Evolutionary conservation across 371 early-diverging fungal species (phyloP).

Genomic region (Lichtheimia ornata): DNA sequence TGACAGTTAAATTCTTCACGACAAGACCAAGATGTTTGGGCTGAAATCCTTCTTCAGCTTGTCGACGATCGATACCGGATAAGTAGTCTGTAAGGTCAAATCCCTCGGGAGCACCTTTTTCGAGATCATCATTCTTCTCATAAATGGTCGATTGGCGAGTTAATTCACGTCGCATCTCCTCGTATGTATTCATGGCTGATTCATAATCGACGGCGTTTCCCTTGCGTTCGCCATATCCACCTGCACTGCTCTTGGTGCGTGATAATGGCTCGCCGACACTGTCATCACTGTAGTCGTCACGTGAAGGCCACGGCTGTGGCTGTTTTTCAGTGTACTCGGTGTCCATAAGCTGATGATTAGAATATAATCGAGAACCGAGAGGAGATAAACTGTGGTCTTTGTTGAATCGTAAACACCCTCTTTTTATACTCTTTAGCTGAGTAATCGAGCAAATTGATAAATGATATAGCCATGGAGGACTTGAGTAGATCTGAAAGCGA

Average conservation of each 20-base stretch:
- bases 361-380: not conserved
- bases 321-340: conserved; percentile 13
- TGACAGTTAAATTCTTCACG: conserved; percentile 48
- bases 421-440: no score
- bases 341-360: conserved; percentile 10
- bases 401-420: no score
- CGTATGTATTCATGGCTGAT: conserved; percentile 43
- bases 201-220: conserved; percentile 52
- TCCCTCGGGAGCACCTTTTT: conserved; percentile 19
- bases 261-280: conserved; percentile 12
- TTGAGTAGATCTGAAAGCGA: no score
- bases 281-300: conserved; percentile 10
- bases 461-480: no score
- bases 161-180: conserved; percentile 48
- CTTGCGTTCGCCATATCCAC: conserved; percentile 39
- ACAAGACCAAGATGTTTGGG: conserved; percentile 51
- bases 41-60: conserved; percentile 40
- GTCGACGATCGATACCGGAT: conserved; percentile 13
- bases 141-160: conserved; percentile 43
- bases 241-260: conserved; percentile 16
- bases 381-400: no score
- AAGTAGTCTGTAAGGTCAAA: conserved; percentile 24
- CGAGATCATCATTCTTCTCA: conserved; percentile 19
- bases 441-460: no score
- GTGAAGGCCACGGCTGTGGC: conserved; percentile 16